Percentiles rank a stretch among this genome's conserved stretches.
phyloP scores from a whole-genome alignment of 2,329 filamentous ascomycete genomes.

The Neonectria ditissima region DNA sequence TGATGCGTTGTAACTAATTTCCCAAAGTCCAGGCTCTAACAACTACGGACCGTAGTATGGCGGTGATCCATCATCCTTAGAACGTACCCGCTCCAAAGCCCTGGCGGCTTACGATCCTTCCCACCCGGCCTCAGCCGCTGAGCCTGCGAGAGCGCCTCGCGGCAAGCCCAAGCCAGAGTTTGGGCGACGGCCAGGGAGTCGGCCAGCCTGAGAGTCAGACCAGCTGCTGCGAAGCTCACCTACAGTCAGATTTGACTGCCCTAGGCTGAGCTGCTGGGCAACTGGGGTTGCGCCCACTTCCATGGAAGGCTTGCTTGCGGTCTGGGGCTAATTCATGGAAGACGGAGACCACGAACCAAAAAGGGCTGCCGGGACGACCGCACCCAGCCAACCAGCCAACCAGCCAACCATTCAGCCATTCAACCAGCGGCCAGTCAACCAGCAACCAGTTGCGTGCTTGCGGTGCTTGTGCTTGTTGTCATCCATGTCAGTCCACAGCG shows the following conservation, averaged over 20 bases:
- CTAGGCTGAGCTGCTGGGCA: conserved; percentile 16
- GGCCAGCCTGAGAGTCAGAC: conserved; percentile 28
- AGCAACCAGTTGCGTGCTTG: background rate
- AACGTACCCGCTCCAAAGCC: conserved; percentile 37
- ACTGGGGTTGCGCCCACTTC: conserved; percentile 36
- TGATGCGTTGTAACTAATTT: conserved; percentile 31
- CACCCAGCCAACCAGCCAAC: background rate
- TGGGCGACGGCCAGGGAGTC: conserved; percentile 8
- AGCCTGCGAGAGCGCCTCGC: conserved; percentile 38
- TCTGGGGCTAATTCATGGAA: conserved; percentile 18
- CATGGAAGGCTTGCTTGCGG: conserved; percentile 20
- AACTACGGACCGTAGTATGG: conserved; percentile 20
- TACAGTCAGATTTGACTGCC: conserved; percentile 41
- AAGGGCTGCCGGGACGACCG: conserved; percentile 17
- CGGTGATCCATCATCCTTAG: conserved; percentile 23
- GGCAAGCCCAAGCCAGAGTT: conserved; percentile 30
- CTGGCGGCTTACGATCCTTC: conserved; percentile 45
- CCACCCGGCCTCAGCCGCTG: conserved; percentile 39
- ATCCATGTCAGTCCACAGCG: conserved; percentile 2
- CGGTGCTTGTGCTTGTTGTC: conserved; percentile 1
- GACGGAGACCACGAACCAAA: conserved; percentile 14
- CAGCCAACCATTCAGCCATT: background rate
- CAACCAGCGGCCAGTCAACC: too few relatives aligned
- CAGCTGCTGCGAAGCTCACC: conserved; percentile 24
- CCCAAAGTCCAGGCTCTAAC: conserved; percentile 26